Conservation (phyloP, 2,329 filamentous ascomycete species). For the Phyllosticta capitalensis region DNA sequence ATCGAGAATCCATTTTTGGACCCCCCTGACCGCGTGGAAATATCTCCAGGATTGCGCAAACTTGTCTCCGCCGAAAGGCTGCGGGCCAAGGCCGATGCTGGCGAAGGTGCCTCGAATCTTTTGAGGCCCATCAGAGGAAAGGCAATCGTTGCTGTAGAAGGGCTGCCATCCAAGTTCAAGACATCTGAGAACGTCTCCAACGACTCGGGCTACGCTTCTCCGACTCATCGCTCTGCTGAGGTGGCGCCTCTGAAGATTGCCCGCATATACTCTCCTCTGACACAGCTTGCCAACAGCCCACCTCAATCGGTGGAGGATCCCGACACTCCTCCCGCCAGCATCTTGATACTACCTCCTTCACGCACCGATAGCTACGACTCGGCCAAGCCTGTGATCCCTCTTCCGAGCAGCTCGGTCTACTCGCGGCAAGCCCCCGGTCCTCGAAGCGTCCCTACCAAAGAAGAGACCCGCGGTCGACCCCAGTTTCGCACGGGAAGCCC, state of each 20-base stretch:
- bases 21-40: not conserved
- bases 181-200: not conserved
- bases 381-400: not conserved
- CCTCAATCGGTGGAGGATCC: not conserved
- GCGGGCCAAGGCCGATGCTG: not conserved
- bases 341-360: constrained; percentile 3
- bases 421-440: not conserved
- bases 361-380: not conserved
- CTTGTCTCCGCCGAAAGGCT: not conserved
- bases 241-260: not conserved
- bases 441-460: not conserved
- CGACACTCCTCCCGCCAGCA: not conserved
- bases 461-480: not conserved
- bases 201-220: constrained; percentile 7
- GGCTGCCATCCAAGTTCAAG: not conserved
- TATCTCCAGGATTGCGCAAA: not conserved
- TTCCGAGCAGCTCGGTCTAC: not conserved
- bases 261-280: not conserved
- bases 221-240: not conserved
- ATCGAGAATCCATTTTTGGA: constrained; percentile 2
- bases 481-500: not conserved
- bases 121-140: not conserved
- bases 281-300: not conserved
- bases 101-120: not conserved
- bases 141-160: not conserved